These are phyloP conservation scores for Nakaseomyces sp. DNA, from an alignment of 1,139 yeast species.

Conservation along the genomic window DNA sequence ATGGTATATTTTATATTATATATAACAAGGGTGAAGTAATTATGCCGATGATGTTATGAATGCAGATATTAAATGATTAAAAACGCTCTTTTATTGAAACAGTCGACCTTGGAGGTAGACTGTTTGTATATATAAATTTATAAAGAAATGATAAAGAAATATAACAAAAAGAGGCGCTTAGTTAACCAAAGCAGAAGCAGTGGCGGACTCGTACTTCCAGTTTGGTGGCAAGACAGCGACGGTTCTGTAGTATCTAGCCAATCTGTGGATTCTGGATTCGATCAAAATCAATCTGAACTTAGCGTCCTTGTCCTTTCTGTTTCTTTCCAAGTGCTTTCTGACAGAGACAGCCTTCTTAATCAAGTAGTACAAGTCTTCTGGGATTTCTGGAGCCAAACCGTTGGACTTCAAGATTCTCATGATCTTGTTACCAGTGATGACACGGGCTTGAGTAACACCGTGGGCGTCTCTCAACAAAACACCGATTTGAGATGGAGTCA, in stretches of 20 bases:
- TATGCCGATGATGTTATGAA: no score
- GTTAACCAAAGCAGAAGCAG: conserved; percentile 99
- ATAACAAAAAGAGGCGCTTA: conserved; percentile 31
- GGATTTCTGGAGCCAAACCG: conserved; percentile 99
- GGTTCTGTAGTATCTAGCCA: conserved; percentile 99
- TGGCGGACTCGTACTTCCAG: conserved; percentile 99
- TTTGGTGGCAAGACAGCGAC: conserved; percentile 98
- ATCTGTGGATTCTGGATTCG: conserved; percentile 99
- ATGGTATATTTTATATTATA: no score
- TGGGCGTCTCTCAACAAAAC: conserved; percentile 99
- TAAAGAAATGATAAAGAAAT: conserved; percentile 1
- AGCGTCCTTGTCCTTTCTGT: conserved; percentile 99
- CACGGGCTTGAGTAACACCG: conserved; percentile 97
- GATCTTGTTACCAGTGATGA: conserved; percentile 99
- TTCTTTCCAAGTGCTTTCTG: conserved; percentile 99
- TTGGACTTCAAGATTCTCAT: conserved; percentile 97
- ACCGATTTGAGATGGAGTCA: conserved; percentile 99
- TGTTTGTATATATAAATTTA: not conserved
- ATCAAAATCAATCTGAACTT: conserved; percentile 99
- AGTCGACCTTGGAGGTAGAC: not conserved
- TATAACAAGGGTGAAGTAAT: no score
- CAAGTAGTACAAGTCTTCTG: conserved; percentile 98
- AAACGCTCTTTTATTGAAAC: not conserved
- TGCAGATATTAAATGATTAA: not conserved
- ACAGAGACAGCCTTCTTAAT: conserved; percentile 99